Evolutionary conservation across 495 filamentous ascomycete genomes (phyloP).

Genomic region (Acidomyces sp.): DNA sequence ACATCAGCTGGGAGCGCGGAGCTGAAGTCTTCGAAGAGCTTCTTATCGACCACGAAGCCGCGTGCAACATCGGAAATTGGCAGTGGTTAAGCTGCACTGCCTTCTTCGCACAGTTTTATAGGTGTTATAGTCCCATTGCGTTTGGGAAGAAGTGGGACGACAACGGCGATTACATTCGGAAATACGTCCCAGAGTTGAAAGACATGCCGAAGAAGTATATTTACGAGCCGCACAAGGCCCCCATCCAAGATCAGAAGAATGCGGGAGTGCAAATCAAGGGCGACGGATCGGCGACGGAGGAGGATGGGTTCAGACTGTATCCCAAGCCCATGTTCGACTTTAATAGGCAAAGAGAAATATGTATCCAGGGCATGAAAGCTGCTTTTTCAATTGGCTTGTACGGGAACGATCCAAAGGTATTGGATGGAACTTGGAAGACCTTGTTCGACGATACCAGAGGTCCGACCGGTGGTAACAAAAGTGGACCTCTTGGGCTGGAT

Average conservation of each 20-base stretch:
- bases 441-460: conserved; percentile 40
- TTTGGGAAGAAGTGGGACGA: conserved; percentile 58
- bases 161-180: conserved; percentile 44
- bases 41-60: conserved; percentile 57
- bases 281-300: conserved; percentile 30
- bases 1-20: conserved; percentile 59
- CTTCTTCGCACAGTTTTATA: conserved; percentile 52
- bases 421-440: conserved; percentile 48
- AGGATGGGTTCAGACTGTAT: conserved; percentile 34
- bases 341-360: conserved; percentile 40
- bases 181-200: conserved; percentile 49
- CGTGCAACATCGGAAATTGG: conserved; percentile 60
- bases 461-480: conserved; percentile 30
- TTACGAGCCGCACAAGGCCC: conserved; percentile 62
- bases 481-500: conserved; percentile 21
- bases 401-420: conserved; percentile 44
- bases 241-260: conserved; percentile 44
- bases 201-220: conserved; percentile 51
- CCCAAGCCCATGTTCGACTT: conserved; percentile 67
- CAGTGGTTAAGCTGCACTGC: conserved; percentile 64
- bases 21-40: conserved; percentile 62
- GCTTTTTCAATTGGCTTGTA: conserved; percentile 49
- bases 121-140: conserved; percentile 51
- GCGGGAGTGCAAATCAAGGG: conserved; percentile 45
- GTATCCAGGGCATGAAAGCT: conserved; percentile 49